Evolutionary conservation across 78 protist species (phyloP), one percentile per base, ranked within the genome.

Genomic region (Dictyostelium intermedium): DNA sequence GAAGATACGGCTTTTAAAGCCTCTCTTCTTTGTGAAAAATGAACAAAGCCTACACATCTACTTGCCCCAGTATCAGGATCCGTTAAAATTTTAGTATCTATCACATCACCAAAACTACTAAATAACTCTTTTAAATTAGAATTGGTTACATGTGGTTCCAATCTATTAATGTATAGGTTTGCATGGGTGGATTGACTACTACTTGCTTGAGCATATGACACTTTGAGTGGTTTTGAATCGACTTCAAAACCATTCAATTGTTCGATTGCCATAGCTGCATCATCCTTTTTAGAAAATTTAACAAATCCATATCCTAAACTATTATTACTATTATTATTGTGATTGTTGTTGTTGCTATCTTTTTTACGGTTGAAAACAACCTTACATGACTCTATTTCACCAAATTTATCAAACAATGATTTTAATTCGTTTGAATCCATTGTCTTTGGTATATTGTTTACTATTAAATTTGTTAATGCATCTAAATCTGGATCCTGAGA

Each of bases 41-140:
- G 91, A 27, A 84, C 91, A 39, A 84, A 84, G 20, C 91, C 91
- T 18, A 84, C 91, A 47, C 91, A 84, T 84, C 91, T 56, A 50
- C 56, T 32, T 7, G 45, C 41, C 23, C 82, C 82, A 20, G 91
- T 84, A 16, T 69, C 61, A n/a, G 82, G 91, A 18, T 84, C 91
- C 2, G 77, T 27, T 5, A 84, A 63, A n/a, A 84, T 84, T 47
- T 50, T 84, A 18, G 83, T 34, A 5, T 84, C 91, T n/a, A 73
- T 34, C 5, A 84, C 83, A 1, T 84, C 91, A 45, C 91, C 91
- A 84, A 84, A 84, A 20, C 25, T 30, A 13, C 45, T 16, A 72
- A 84, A 84, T 18, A 74, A 34, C 66, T 84, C 91, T 43, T 35
- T 35, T 10, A 84, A 35, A 34, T 47, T 74, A 18, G 76, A 69